Evolutionary conservation across 352 stramenopile genomes (phyloP), one percentile per base, ranked within the genome.

Genomic region (Pythium aphanidermatum): DNA sequence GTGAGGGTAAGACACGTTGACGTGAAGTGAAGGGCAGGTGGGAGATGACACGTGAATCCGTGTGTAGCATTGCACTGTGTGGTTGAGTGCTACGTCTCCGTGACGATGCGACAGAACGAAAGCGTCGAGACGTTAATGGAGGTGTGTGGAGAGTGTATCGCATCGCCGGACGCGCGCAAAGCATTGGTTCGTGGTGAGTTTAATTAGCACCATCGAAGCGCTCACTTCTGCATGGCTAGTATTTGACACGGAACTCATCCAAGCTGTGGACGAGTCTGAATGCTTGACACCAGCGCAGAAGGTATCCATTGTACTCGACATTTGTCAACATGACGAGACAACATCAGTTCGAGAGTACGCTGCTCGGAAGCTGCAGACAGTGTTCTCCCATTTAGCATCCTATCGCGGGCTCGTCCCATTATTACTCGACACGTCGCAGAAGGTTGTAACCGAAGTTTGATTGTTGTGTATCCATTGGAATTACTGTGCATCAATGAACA

Each of bases 231-330:
- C 26, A 39, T 29, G 25, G 51, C 52, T 48, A 19, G 17, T 20
- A 20, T 17, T 34, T 35, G 10, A 35, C 21, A 3, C 29, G 16
- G 2, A 10, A 21, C 33, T 19, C 2, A 26, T 4, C 25, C 4
- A 20, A 58, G 51, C 32, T 4, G 12, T 60, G 4, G 32, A 60
- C n/a, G 24, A 31, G 7, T 33, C 45, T 14, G 25, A 42, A 5
- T 19, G 26, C 4, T 21, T 61, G 26, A 51, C 39, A 7, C 45
- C 45, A 2, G 35, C 28, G 4, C 45, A 52, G 21, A 55, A 61
- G 35, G 27, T 45, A 3, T 11, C 20, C 5, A 24, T 55, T 17
- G 43, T 55, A 2, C 21, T 55, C 3, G 25, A 42, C 20, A 21
- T 51, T 13, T 51, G 53, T 24, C 26, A 31, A 8, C 13, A 28